Conservation (phyloP, 495 filamentous ascomycete species). For the Astrothelium macrocarpum region DNA sequence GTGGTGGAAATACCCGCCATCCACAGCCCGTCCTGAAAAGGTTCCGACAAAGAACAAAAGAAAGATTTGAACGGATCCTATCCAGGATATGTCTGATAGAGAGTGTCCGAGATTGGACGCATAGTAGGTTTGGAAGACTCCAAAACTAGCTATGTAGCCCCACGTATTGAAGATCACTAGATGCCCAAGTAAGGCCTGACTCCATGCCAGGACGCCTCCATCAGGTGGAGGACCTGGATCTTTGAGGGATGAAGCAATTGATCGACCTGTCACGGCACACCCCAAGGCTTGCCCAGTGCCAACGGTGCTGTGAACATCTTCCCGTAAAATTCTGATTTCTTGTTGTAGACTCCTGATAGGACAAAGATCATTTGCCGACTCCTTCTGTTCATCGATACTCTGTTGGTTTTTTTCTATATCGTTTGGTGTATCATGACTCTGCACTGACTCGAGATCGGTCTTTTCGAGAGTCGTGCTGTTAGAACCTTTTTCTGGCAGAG, state of each 20-base stretch:
- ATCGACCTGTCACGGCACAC: neutral
- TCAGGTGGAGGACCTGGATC: slow-evolving; percentile 53
- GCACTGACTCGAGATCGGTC: neutral
- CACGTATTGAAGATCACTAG: slow-evolving; percentile 63
- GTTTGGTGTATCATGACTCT: neutral
- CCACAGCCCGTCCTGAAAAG: slow-evolving; percentile 28
- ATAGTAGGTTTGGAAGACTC: slow-evolving; percentile 76
- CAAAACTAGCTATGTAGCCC: slow-evolving; percentile 68
- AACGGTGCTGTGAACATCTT: neutral
- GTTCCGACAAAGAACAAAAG: slow-evolving; percentile 43
- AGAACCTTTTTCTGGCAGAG: neutral
- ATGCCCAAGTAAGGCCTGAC: slow-evolving; percentile 54
- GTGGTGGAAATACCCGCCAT: slow-evolving; percentile 25
- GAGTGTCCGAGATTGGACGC: slow-evolving; percentile 35
- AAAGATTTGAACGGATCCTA: slow-evolving; percentile 48
- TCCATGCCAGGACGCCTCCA: slow-evolving; percentile 57
- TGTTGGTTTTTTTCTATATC: neutral
- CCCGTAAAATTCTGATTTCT: neutral
- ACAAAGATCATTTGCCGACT: neutral
- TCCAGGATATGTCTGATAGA: slow-evolving; percentile 48
- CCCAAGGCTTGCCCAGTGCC: neutral
- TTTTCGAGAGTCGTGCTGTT: neutral
- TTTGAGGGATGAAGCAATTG: slow-evolving; percentile 12
- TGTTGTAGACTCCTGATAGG: neutral
- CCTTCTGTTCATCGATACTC: neutral